Evolutionary conservation across 139 green algal species (phyloP).

Genomic region (Chlamydomonas schloesseri): DNA sequence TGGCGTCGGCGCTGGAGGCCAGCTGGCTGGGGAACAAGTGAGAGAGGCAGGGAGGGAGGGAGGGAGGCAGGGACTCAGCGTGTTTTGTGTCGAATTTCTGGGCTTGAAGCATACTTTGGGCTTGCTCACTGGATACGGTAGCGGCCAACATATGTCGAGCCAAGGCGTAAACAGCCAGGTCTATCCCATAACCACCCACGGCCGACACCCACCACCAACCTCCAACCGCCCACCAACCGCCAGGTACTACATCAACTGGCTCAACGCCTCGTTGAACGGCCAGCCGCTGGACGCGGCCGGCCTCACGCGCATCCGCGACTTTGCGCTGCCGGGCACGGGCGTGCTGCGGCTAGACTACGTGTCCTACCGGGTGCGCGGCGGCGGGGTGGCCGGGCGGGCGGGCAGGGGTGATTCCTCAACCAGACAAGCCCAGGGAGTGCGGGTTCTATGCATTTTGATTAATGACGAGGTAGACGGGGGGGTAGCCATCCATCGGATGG

Average conservation of each 20-base stretch:
- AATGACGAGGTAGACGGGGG: too few relatives aligned
- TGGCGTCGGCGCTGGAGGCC: conserved; percentile 45
- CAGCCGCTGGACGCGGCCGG: conserved; percentile 23
- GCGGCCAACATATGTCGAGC: too few relatives aligned
- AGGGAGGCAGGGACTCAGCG: too few relatives aligned
- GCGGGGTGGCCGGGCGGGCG: too few relatives aligned
- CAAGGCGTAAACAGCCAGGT: too few relatives aligned
- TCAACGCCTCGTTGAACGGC: conserved; percentile 45
- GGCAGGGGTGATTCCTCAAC: neutral
- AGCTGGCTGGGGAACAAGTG: conserved; percentile 41
- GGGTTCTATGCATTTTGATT: too few relatives aligned
- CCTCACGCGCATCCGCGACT: conserved; percentile 36
- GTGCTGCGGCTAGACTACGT: conserved; percentile 55
- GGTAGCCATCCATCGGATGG: too few relatives aligned
- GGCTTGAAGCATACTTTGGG: too few relatives aligned
- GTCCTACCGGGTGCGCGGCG: conserved; percentile 44
- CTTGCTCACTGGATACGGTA: too few relatives aligned
- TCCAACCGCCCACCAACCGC: neutral
- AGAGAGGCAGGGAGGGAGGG: neutral
- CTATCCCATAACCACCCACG: too few relatives aligned
- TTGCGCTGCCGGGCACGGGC: conserved; percentile 35
- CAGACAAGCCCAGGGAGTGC: too few relatives aligned
- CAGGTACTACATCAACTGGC: conserved; percentile 57
- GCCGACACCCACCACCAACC: neutral
- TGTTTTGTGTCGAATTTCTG: too few relatives aligned